These are phyloP conservation scores for Hemisphaericaspora xylofermentans DNA, from an alignment of 1,139 yeast species.

Conservation along the genomic window DNA sequence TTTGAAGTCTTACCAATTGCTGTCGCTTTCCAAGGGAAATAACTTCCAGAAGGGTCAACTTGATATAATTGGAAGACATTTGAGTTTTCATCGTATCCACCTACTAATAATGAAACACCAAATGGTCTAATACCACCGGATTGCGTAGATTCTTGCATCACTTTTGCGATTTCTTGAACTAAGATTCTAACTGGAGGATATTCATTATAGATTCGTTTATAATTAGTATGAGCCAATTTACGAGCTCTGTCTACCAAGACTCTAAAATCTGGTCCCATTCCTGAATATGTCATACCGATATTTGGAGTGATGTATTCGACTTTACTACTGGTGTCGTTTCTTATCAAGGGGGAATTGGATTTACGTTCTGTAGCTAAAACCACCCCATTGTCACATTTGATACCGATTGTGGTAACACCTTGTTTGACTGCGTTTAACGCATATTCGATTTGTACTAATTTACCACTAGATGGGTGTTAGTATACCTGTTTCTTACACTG, in stretches of 20 bases:
- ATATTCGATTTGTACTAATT: slow-evolving; percentile 95
- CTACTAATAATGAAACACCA: slow-evolving; percentile 92
- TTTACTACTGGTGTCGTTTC: slow-evolving; percentile 73
- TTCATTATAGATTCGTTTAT: slow-evolving; percentile 91
- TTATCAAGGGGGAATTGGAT: slow-evolving; percentile 74
- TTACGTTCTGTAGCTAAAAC: slow-evolving; percentile 97
- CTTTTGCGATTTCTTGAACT: slow-evolving; percentile 92
- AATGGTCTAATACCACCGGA: slow-evolving; percentile 98
- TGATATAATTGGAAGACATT: slow-evolving; percentile 82
- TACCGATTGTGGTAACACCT: slow-evolving; percentile 96
- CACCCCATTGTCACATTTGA: slow-evolving; percentile 94
- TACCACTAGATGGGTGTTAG: slow-evolving; percentile 59
- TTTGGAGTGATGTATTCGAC: slow-evolving; percentile 88
- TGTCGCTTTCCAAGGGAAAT: slow-evolving; percentile 99
- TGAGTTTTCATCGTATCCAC: slow-evolving; percentile 86
- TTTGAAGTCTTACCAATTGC: slow-evolving; percentile 96
- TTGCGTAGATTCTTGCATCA: slow-evolving; percentile 98
- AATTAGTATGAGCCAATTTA: slow-evolving; percentile 87
- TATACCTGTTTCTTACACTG: too few relatives aligned
- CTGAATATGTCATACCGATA: slow-evolving; percentile 94
- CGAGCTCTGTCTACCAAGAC: slow-evolving; percentile 92
- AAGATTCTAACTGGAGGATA: slow-evolving; percentile 95
- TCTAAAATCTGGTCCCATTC: slow-evolving; percentile 99
- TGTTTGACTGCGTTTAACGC: slow-evolving; percentile 97
- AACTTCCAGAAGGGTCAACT: slow-evolving; percentile 97